Evolutionary conservation across 176 grass and related monocot genomes (phyloP).

Genomic region (Melocanna baccifera): DNA sequence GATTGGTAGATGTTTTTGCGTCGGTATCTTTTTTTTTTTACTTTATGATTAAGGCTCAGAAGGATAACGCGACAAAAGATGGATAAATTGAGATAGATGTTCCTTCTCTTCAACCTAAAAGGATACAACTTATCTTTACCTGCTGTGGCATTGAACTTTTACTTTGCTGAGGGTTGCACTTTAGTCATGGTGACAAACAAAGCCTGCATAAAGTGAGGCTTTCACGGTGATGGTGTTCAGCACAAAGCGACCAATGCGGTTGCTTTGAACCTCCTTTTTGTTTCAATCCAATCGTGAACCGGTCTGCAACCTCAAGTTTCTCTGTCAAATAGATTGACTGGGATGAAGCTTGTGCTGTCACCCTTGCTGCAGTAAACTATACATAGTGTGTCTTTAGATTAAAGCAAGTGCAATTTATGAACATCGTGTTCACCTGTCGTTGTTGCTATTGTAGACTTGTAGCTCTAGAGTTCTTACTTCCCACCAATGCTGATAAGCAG

Average conservation of each 20-base stretch:
- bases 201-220: constrained; percentile 11
- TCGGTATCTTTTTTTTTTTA: not conserved
- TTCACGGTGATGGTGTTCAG: not conserved
- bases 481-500: not conserved
- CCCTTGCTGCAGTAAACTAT: not conserved
- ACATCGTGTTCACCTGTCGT: not conserved
- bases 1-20: not conserved
- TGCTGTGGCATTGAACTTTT: not conserved
- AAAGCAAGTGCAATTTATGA: not conserved
- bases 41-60: not conserved
- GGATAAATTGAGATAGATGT: not conserved
- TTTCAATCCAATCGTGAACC: not conserved
- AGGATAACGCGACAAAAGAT: not conserved
- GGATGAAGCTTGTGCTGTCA: not conserved
- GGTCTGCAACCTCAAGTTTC: not conserved
- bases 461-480: not conserved
- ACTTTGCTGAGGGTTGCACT: constrained; percentile 19
- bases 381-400: not conserved
- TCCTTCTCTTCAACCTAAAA: constrained; percentile 5
- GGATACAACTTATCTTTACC: not conserved
- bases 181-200: constrained; percentile 23
- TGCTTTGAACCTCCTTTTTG: not conserved
- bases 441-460: not conserved
- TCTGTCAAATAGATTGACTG: not conserved
- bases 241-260: not conserved